These are phyloP conservation scores for Gomphus sp. DNA, from an alignment of 1,284 basidiomycete genomes.

Conservation along the genomic window DNA sequence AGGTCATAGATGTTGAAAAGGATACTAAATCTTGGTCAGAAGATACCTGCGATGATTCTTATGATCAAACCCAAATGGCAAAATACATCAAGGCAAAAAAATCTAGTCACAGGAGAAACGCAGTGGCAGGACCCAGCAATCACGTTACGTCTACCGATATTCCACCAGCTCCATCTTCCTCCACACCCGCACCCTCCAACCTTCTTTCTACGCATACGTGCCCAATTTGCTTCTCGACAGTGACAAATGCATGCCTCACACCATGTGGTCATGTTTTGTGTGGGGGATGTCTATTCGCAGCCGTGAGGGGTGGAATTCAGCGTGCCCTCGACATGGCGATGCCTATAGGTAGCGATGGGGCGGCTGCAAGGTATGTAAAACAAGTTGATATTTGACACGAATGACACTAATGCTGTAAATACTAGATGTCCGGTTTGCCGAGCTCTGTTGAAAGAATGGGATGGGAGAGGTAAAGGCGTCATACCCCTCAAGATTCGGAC, in stretches of 20 bases:
- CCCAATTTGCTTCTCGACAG: slow-evolving; percentile 70
- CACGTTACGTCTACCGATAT: neutral
- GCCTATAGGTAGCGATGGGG: slow-evolving; percentile 22
- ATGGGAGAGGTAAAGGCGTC: slow-evolving; percentile 54
- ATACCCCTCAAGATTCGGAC: slow-evolving; percentile 45
- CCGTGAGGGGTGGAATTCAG: slow-evolving; percentile 53
- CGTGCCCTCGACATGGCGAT: slow-evolving; percentile 35
- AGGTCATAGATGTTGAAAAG: neutral
- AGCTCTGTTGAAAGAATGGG: slow-evolving; percentile 51
- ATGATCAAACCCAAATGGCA: neutral
- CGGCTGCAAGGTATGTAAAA: slow-evolving; percentile 34
- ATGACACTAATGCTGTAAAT: neutral
- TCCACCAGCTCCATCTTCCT: neutral
- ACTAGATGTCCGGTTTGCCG: slow-evolving; percentile 57
- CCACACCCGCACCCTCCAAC: slow-evolving; percentile 24
- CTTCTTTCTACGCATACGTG: slow-evolving; percentile 58
- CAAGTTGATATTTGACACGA: slow-evolving; percentile 1
- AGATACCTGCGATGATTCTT: neutral
- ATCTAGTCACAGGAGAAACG: neutral
- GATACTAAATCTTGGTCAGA: neutral
- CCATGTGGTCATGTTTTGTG: slow-evolving; percentile 74
- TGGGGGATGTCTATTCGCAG: slow-evolving; percentile 65
- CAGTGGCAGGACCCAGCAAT: slow-evolving; percentile 1
- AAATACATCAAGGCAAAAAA: neutral
- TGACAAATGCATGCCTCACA: slow-evolving; percentile 63